Conservation (phyloP, 176 grass and related monocot genomes). For the Panicum miliaceum region DNA sequence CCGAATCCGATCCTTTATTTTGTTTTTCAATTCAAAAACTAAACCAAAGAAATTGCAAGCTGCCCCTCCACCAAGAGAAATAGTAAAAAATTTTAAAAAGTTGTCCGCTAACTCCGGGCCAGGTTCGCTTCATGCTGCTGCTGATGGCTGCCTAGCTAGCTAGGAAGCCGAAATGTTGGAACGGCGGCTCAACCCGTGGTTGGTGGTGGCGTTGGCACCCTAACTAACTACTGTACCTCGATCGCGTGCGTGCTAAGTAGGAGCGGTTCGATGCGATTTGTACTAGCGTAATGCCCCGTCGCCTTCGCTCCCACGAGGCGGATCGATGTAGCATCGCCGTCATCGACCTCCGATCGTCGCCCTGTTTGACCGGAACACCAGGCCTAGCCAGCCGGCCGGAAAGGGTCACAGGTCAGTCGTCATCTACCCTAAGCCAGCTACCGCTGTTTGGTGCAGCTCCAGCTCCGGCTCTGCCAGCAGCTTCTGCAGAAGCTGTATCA, state of each 20-base stretch:
- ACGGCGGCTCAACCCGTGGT: background rate
- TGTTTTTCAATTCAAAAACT: background rate
- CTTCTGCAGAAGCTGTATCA: too few relatives aligned
- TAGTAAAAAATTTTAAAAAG: background rate
- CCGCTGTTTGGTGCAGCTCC: too few relatives aligned
- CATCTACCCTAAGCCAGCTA: background rate
- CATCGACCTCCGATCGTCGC: background rate
- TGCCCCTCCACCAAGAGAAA: background rate
- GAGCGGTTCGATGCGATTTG: background rate
- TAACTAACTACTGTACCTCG: background rate
- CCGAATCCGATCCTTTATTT: background rate
- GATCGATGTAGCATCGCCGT: background rate
- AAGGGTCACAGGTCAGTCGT: background rate
- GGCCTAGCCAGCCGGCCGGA: background rate
- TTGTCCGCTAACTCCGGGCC: background rate
- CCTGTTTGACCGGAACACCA: background rate
- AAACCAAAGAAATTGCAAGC: background rate
- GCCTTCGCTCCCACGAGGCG: constrained; percentile 2
- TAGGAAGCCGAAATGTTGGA: background rate
- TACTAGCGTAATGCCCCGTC: background rate
- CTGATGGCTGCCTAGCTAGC: background rate
- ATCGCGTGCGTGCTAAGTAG: background rate
- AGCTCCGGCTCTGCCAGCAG: too few relatives aligned
- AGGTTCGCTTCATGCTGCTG: background rate
- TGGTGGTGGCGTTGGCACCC: background rate